Percentiles rank a stretch among this genome's conserved stretches.
phyloP scores from a whole-genome alignment of 2,329 filamentous ascomycete species.

The Apiospora rasikravindrae region DNA sequence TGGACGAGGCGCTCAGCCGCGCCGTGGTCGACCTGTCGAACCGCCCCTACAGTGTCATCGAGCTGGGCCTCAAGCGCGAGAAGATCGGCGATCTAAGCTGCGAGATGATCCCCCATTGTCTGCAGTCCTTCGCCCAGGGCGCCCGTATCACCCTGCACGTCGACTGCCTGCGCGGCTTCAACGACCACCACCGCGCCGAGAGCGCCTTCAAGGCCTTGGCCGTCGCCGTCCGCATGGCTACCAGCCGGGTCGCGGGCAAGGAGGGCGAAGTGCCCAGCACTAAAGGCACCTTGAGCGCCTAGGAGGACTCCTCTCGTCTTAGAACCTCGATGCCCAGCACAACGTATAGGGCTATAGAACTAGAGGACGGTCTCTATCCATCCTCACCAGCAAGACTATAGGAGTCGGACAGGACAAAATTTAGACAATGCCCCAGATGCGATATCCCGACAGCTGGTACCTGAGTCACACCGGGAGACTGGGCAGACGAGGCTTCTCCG shows the following conservation, averaged over 20 bases:
- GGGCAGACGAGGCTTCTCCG: background rate
- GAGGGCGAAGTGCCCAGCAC: conserved; percentile 96
- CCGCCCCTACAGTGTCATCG: conserved; percentile 82
- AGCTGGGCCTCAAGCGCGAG: conserved; percentile 85
- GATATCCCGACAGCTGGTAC: background rate
- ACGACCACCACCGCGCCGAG: conserved; percentile 96
- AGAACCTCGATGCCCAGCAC: background rate
- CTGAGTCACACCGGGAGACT: background rate
- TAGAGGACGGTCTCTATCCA: background rate
- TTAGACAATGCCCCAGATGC: background rate
- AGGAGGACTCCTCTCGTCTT: conserved; percentile 23
- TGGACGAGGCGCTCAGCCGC: conserved; percentile 92
- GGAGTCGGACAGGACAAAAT: background rate
- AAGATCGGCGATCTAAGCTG: conserved; percentile 91
- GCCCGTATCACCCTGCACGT: conserved; percentile 94
- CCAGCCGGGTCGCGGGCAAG: conserved; percentile 73
- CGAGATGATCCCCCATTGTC: conserved; percentile 96
- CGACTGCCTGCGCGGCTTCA: conserved; percentile 86
- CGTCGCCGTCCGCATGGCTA: conserved; percentile 81
- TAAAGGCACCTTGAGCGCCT: conserved; percentile 83
- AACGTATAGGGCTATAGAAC: background rate
- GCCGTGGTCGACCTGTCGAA: conserved; percentile 96
- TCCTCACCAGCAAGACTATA: background rate
- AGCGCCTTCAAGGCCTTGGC: conserved; percentile 97
- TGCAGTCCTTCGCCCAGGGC: conserved; percentile 92